phyloP scores from a whole-genome alignment of 2,329 filamentous ascomycete genomes.

The Cladosporium cucumerinum region DNA sequence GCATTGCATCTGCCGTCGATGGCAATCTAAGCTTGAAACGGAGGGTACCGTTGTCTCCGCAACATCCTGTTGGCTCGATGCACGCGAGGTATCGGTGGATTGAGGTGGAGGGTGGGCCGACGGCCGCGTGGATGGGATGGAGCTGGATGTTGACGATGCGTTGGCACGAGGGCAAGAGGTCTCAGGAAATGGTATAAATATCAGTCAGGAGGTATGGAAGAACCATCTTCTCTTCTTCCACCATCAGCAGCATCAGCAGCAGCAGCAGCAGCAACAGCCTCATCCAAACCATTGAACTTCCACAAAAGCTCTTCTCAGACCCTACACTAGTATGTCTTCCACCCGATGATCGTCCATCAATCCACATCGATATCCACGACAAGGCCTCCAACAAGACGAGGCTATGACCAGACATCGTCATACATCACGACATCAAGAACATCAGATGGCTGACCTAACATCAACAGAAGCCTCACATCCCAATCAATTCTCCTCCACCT shows the following conservation, averaged over 20 bases:
- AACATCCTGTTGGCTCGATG: slow-evolving; percentile 16
- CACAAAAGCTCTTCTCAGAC: not conserved
- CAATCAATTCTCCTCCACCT: slow-evolving; percentile 7
- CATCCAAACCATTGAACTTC: not conserved
- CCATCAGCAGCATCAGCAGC: slow-evolving; percentile 10
- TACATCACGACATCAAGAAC: not conserved
- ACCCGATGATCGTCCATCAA: not conserved
- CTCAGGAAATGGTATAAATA: slow-evolving; percentile 33
- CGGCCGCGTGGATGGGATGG: slow-evolving; percentile 8
- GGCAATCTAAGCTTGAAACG: slow-evolving; percentile 16
- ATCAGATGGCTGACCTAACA: not conserved
- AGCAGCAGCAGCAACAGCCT: slow-evolving; percentile 2
- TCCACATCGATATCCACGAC: not conserved
- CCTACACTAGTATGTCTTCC: not conserved
- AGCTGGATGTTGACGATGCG: slow-evolving; percentile 13
- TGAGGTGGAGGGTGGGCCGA: slow-evolving; percentile 11
- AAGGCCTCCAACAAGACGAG: not conserved
- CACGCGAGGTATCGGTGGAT: slow-evolving; percentile 15
- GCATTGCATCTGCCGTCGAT: slow-evolving; percentile 43
- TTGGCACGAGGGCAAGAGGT: slow-evolving; percentile 19
- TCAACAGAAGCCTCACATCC: not conserved
- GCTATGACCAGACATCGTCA: not conserved
- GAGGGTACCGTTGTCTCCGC: slow-evolving; percentile 24
- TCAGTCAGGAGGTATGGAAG: slow-evolving; percentile 13
- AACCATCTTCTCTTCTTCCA: slow-evolving; percentile 13